Percentiles rank a stretch among this genome's conserved stretches.
These are phyloP conservation scores for Brettanomyces nanus DNA, from an alignment of 805 yeast species.

Conservation along the genomic window DNA sequence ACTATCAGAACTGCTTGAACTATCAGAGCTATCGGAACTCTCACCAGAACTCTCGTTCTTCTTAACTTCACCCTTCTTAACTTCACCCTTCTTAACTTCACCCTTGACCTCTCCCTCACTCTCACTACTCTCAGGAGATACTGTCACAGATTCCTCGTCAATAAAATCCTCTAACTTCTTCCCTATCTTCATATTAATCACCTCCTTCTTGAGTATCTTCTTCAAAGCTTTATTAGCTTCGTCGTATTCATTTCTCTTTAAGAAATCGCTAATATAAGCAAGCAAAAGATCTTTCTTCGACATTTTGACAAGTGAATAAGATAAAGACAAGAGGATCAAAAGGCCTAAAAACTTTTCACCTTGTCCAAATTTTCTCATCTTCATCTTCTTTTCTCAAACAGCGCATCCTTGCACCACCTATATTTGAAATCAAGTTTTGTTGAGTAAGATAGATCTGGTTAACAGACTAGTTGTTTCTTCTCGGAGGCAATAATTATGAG, in stretches of 20 bases:
- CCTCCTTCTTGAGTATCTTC: conserved; percentile 5
- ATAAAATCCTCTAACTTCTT: conserved; percentile 2
- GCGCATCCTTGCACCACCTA: too few relatives aligned
- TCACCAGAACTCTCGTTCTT: too few relatives aligned
- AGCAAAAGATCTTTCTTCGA: conserved; percentile 13
- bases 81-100: conserved; percentile 21
- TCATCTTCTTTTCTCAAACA: too few relatives aligned
- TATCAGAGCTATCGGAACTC: conserved; percentile 8
- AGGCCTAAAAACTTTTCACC: too few relatives aligned
- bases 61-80: conserved; percentile 39
- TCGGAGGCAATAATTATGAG: too few relatives aligned
- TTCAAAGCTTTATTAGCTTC: conserved; percentile 20
- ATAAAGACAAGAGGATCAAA: too few relatives aligned
- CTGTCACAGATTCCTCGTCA: neutral
- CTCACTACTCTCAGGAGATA: conserved; percentile 6
- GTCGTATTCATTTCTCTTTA: conserved; percentile 17
- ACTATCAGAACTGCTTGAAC: conserved; percentile 14
- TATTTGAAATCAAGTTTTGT: too few relatives aligned
- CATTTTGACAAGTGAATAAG: too few relatives aligned
- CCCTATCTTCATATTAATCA: conserved; percentile 4
- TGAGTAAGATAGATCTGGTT: too few relatives aligned
- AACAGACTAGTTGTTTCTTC: too few relatives aligned
- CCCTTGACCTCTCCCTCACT: conserved; percentile 8
- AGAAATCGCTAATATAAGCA: conserved; percentile 17
- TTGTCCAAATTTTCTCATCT: too few relatives aligned